Conservation (phyloP, 1,284 basidiomycete genomes). For the Leccinum griseonigrum region DNA sequence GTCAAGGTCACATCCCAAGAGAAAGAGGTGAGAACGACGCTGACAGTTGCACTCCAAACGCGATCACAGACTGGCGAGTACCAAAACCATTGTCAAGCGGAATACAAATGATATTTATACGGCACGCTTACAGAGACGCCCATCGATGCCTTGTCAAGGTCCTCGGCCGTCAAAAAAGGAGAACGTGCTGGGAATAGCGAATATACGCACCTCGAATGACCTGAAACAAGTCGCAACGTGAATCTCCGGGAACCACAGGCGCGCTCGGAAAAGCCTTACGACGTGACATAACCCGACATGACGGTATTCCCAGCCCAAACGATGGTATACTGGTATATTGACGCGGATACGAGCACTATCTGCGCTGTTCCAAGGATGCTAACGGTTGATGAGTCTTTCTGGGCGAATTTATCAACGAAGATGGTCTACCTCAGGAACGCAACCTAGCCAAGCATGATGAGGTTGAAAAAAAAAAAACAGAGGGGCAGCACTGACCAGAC, state of each 20-base stretch:
- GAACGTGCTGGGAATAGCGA: background rate
- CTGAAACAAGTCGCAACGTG: slow-evolving; percentile 9
- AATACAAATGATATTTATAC: background rate
- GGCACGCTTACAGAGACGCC: slow-evolving; percentile 23
- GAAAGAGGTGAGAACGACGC: slow-evolving; percentile 5
- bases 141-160: slow-evolving; percentile 27
- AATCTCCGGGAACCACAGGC: background rate
- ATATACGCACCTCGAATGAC: slow-evolving; percentile 27
- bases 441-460: slow-evolving; percentile 20
- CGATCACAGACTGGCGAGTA: slow-evolving; percentile 26
- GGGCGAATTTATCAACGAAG: background rate
- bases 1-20: slow-evolving; percentile 1
- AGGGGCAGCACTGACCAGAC: slow-evolving; percentile 16
- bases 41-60: slow-evolving; percentile 32
- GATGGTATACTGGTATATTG: slow-evolving; percentile 35
- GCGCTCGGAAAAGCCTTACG: slow-evolving; percentile 13
- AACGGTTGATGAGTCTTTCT: slow-evolving; percentile 4
- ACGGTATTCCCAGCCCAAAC: slow-evolving; percentile 26
- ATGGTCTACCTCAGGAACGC: slow-evolving; percentile 25
- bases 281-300: slow-evolving; percentile 27
- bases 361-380: slow-evolving; percentile 31
- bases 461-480: background rate
- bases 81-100: background rate
- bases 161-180: background rate
- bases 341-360: slow-evolving; percentile 27